phyloP scores from a whole-genome alignment of 2,329 filamentous ascomycete genomes.

The Pseudocercospora musae region DNA sequence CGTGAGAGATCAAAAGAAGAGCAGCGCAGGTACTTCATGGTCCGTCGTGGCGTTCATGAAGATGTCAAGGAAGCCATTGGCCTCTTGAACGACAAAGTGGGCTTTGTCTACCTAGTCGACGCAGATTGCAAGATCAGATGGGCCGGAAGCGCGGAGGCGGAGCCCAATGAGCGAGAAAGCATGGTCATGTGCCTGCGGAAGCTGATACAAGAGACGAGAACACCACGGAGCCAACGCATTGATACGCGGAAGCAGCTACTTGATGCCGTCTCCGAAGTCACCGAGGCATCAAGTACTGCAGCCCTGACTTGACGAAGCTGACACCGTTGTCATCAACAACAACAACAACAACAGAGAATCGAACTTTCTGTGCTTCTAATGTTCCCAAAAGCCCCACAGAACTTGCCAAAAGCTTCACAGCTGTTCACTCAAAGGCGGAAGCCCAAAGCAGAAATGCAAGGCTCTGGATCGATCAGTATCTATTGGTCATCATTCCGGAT shows the following conservation, averaged over 20 bases:
- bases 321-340: neutral
- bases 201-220: constrained; percentile 56
- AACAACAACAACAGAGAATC: neutral
- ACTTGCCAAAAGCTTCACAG: neutral
- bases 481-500: neutral
- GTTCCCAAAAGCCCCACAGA: too few relatives aligned
- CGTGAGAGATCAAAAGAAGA: constrained; percentile 48
- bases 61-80: constrained; percentile 58
- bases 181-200: constrained; percentile 63
- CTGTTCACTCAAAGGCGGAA: neutral
- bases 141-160: constrained; percentile 76
- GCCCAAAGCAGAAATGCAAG: neutral
- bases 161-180: constrained; percentile 63
- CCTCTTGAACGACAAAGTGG: constrained; percentile 84
- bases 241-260: constrained; percentile 17
- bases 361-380: neutral
- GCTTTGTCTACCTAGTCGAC: constrained; percentile 90
- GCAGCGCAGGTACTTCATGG: constrained; percentile 58
- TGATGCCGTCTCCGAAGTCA: constrained; percentile 16
- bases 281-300: constrained; percentile 6
- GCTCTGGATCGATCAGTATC: neutral
- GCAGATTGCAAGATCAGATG: constrained; percentile 84
- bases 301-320: neutral
- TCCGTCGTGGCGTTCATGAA: constrained; percentile 56
- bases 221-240: constrained; percentile 11